These are phyloP conservation scores for Fusarium metavorans DNA, from an alignment of 2,329 filamentous ascomycete genomes.

Conservation along the genomic window DNA sequence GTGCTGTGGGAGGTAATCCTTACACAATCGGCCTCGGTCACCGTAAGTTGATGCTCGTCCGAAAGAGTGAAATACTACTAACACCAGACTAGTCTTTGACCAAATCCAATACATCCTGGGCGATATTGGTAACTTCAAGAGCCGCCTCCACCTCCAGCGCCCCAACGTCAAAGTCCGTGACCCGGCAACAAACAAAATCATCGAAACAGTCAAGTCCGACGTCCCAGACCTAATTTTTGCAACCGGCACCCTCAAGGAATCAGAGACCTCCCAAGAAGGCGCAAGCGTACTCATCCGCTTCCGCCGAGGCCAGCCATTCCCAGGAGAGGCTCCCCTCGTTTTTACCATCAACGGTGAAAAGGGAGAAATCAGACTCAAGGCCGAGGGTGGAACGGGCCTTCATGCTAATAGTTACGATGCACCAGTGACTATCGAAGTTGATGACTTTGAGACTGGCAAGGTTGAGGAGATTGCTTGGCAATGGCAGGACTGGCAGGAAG, in stretches of 20 bases:
- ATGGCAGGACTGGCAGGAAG: constrained; percentile 61
- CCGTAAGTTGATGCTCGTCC: constrained; percentile 45
- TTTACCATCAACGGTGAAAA: constrained; percentile 66
- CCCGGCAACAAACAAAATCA: constrained; percentile 44
- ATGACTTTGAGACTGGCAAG: constrained; percentile 60
- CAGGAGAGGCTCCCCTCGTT: constrained; percentile 56
- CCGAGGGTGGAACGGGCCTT: constrained; percentile 42
- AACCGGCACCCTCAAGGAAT: constrained; percentile 52
- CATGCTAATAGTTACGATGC: constrained; percentile 51
- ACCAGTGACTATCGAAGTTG: constrained; percentile 61
- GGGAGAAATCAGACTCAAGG: constrained; percentile 60
- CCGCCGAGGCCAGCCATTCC: constrained; percentile 62
- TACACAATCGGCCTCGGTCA: constrained; percentile 58
- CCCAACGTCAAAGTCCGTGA: constrained; percentile 54
- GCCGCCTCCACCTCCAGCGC: constrained; percentile 59
- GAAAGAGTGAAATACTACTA: background rate
- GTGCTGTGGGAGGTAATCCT: constrained; percentile 59
- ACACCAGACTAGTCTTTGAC: constrained; percentile 55
- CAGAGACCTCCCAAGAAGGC: constrained; percentile 40
- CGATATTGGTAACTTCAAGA: constrained; percentile 54
- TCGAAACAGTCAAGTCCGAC: constrained; percentile 51
- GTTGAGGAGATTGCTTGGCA: constrained; percentile 58
- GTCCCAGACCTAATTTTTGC: constrained; percentile 58
- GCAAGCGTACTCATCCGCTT: constrained; percentile 59
- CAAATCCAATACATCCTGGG: constrained; percentile 59